A percentile compares a stretch with the other conserved stretches of the same genome.
These are phyloP conservation scores for Aspergillus tamarii DNA, from an alignment of 2,329 filamentous ascomycete species.

Conservation along the genomic window DNA sequence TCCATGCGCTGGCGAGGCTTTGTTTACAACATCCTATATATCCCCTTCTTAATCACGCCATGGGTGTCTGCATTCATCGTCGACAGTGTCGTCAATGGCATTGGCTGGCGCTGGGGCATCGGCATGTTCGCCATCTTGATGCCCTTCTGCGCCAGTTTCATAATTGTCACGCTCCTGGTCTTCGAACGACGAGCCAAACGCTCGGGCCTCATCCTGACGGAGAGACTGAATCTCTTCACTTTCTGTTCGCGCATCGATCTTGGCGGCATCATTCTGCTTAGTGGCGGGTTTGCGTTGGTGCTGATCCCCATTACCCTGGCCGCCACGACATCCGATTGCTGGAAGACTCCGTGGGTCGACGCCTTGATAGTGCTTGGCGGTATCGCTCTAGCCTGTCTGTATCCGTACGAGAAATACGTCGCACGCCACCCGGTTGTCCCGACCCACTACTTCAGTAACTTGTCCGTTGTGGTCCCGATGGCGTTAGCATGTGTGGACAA, in stretches of 20 bases:
- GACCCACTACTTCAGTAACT: constrained; percentile 48
- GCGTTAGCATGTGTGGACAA: constrained; percentile 47
- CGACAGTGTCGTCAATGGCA: constrained; percentile 43
- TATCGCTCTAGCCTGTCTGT: constrained; percentile 46
- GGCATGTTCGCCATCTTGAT: constrained; percentile 50
- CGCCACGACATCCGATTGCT: constrained; percentile 43
- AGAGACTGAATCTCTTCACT: constrained; percentile 27
- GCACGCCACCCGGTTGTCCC: constrained; percentile 53
- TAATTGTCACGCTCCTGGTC: constrained; percentile 43
- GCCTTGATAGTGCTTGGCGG: constrained; percentile 50
- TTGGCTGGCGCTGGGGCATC: constrained; percentile 51
- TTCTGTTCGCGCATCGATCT: constrained; percentile 42
- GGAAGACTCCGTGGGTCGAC: constrained; percentile 52
- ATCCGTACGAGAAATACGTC: constrained; percentile 52
- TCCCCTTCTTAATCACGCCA: constrained; percentile 46
- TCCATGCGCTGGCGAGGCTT: constrained; percentile 46
- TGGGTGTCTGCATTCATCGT: constrained; percentile 48
- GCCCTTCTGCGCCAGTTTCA: constrained; percentile 40
- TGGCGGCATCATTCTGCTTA: constrained; percentile 51
- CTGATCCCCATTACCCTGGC: constrained; percentile 55
- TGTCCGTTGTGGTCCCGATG: constrained; percentile 48
- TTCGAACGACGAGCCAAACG: constrained; percentile 40
- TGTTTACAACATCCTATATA: constrained; percentile 41
- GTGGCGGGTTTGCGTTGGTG: constrained; percentile 52
- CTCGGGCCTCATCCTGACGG: constrained; percentile 29